Evolutionary conservation across 768 basidiomycete genomes (phyloP).

Genomic region (Boletus sp.): DNA sequence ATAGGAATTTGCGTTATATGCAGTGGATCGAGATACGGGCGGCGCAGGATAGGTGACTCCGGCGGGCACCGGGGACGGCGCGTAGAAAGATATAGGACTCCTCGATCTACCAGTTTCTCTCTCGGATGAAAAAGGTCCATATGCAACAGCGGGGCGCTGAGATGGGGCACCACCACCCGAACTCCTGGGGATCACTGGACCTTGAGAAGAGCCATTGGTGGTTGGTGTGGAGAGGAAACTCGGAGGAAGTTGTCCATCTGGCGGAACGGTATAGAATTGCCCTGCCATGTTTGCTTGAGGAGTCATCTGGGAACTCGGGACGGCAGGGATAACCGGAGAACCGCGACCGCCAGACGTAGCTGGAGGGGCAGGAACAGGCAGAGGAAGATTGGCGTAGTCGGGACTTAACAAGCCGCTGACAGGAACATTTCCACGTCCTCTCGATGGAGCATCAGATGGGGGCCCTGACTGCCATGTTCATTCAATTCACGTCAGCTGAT

Average conservation of each 20-base stretch:
- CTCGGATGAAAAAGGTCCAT: constrained; percentile 18
- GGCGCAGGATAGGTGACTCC: constrained; percentile 29
- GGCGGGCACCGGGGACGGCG: constrained; percentile 24
- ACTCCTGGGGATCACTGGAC: constrained; percentile 24
- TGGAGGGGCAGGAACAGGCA: constrained; percentile 24
- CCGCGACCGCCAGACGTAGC: constrained; percentile 7
- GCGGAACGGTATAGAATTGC: constrained; percentile 9
- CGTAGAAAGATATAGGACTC: constrained; percentile 25
- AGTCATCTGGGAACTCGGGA: constrained; percentile 10
- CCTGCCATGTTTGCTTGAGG: constrained; percentile 12
- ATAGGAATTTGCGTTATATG: constrained; percentile 3
- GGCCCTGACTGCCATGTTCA: constrained; percentile 27
- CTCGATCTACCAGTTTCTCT: constrained; percentile 19
- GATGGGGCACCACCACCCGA: constrained; percentile 5
- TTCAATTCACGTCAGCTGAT: constrained; percentile 14
- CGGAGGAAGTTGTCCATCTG: constrained; percentile 13
- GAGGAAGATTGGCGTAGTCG: constrained; percentile 29
- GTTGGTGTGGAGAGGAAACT: constrained; percentile 11
- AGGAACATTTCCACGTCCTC: constrained; percentile 15
- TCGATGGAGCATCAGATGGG: constrained; percentile 33
- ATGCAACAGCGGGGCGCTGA: constrained; percentile 12
- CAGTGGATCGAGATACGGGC: constrained; percentile 27
- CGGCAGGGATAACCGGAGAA: constrained; percentile 15
- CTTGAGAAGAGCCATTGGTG: constrained; percentile 7
- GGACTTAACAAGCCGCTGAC: constrained; percentile 27